phyloP scores from a whole-genome alignment of 306 rosid genomes.

The Betula pendula region DNA sequence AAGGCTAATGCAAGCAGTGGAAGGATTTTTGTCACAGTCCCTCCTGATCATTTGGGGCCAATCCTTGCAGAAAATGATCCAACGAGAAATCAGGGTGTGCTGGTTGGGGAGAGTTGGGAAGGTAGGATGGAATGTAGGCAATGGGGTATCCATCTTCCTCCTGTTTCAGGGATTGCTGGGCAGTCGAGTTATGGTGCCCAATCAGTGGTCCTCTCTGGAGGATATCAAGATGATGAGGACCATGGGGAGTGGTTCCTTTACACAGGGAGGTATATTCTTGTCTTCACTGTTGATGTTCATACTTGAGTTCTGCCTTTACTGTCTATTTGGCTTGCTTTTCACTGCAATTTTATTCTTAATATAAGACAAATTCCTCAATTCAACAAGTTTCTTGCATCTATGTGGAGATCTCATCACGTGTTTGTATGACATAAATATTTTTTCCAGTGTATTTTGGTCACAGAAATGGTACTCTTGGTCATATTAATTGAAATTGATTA shows the following conservation, averaged over 20 bases:
- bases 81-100: slow-evolving; percentile 47
- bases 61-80: slow-evolving; percentile 61
- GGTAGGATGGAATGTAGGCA: slow-evolving; percentile 67
- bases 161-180: slow-evolving; percentile 78
- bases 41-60: slow-evolving; percentile 67
- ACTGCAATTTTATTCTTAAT: neutral
- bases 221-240: slow-evolving; percentile 73
- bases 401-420: neutral
- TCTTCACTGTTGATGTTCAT: neutral
- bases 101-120: slow-evolving; percentile 63
- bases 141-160: slow-evolving; percentile 79
- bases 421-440: neutral
- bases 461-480: neutral
- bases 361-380: neutral
- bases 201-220: slow-evolving; percentile 73
- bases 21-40: slow-evolving; percentile 56
- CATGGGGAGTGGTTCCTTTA: slow-evolving; percentile 92
- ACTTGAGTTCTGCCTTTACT: neutral
- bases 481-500: neutral
- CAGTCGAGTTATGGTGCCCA: slow-evolving; percentile 69
- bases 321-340: neutral
- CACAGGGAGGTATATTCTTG: slow-evolving; percentile 62
- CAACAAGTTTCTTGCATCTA: neutral
- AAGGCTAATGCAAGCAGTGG: slow-evolving; percentile 67
- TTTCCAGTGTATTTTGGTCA: neutral